These are phyloP conservation scores for Globisporangium apiculatum DNA, from an alignment of 352 stramenopile species.

Conservation along the genomic window DNA sequence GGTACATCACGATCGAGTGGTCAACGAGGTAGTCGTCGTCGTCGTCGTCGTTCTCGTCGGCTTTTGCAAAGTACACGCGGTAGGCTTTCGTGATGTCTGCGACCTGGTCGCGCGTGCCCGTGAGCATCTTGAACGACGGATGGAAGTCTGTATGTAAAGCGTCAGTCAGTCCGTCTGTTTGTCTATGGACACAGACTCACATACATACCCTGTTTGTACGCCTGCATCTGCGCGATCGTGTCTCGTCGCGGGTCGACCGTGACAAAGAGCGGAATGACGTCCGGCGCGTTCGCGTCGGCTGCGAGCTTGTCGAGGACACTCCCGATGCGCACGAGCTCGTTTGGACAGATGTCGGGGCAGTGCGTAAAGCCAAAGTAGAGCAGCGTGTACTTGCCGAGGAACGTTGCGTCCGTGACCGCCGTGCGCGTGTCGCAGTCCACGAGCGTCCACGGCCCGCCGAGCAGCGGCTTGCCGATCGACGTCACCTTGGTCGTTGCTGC, in stretches of 20 bases:
- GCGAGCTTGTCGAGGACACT: slow-evolving; percentile 93
- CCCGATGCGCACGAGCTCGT: slow-evolving; percentile 97
- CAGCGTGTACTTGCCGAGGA: slow-evolving; percentile 92
- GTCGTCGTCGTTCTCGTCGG: slow-evolving; percentile 89
- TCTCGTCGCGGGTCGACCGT: slow-evolving; percentile 97
- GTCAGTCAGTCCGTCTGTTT: not conserved
- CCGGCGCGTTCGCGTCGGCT: slow-evolving; percentile 36
- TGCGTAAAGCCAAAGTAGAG: slow-evolving; percentile 99
- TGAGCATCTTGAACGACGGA: slow-evolving; percentile 85
- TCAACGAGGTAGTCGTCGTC: slow-evolving; percentile 99
- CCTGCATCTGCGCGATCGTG: slow-evolving; percentile 93
- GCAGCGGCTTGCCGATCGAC: slow-evolving; percentile 86
- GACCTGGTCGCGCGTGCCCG: slow-evolving; percentile 92
- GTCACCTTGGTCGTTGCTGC: slow-evolving; percentile 81
- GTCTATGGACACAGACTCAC: not conserved
- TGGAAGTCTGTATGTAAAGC: slow-evolving; percentile 53
- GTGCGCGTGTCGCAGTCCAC: slow-evolving; percentile 85
- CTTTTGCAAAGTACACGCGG: slow-evolving; percentile 98
- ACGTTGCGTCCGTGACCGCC: slow-evolving; percentile 89
- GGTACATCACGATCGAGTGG: slow-evolving; percentile 99
- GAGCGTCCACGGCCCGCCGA: slow-evolving; percentile 91
- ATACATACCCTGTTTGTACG: slow-evolving; percentile 89
- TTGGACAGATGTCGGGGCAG: slow-evolving; percentile 99
- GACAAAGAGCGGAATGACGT: slow-evolving; percentile 94
- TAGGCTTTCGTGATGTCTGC: slow-evolving; percentile 97